A percentile compares a stretch with the other conserved stretches of the same genome.
phyloP scores from a whole-genome alignment of 2,329 filamentous ascomycete genomes.

The Ampelomyces quisqualis region DNA sequence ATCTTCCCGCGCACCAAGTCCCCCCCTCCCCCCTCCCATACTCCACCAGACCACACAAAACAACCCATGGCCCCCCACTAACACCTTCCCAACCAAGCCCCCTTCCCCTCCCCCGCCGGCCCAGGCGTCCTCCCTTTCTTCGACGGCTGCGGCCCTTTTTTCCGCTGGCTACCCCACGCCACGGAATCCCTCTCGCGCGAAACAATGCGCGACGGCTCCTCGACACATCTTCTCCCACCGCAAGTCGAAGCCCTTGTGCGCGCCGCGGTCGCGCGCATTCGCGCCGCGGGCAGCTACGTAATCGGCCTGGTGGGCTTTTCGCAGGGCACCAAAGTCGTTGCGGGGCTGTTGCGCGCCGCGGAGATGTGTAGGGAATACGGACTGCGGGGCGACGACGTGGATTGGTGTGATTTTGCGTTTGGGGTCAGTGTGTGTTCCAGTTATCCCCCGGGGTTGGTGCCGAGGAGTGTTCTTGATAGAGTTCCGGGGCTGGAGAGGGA shows the following conservation, averaged over 20 bases:
- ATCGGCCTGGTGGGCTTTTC: conserved; percentile 36
- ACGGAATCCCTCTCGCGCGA: conserved; percentile 21
- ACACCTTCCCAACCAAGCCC: conserved; percentile 19
- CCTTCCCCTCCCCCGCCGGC: conserved; percentile 37
- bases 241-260: conserved; percentile 28
- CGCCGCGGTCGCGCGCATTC: conserved; percentile 15
- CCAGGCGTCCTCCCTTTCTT: conserved; percentile 43
- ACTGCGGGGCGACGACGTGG: conserved; percentile 4
- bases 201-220: conserved; percentile 17
- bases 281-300: conserved; percentile 22
- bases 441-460: conserved; percentile 29
- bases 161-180: conserved; percentile 32
- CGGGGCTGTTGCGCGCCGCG: conserved; percentile 30
- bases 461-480: conserved; percentile 10
- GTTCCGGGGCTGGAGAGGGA: conserved; percentile 2
- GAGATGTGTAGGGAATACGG: conserved; percentile 20
- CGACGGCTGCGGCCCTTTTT: conserved; percentile 41
- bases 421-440: conserved; percentile 26
- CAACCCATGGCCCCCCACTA: no score
- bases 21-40: not conserved
- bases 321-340: conserved; percentile 40
- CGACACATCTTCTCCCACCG: conserved; percentile 12
- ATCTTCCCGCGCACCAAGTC: not conserved
- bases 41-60: not conserved
- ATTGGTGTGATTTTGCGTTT: conserved; percentile 25